Evolutionary conservation across 2,329 filamentous ascomycete genomes (phyloP).

Genomic region (Ophiostoma ips): DNA sequence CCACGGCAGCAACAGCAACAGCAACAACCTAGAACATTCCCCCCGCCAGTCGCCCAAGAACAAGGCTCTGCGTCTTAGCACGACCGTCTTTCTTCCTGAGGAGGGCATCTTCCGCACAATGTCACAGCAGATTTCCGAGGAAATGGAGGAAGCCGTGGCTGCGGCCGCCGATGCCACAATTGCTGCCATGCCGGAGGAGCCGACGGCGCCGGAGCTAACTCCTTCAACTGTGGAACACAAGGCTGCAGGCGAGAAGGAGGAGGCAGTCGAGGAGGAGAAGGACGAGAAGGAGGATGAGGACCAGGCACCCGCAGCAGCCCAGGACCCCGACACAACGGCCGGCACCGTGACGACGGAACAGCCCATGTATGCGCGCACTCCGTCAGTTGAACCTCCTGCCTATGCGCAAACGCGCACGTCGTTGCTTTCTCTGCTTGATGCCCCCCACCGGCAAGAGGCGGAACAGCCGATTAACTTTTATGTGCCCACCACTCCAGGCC

Average conservation of each 20-base stretch:
- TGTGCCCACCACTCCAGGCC: slow-evolving; percentile 25
- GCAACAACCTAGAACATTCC: neutral
- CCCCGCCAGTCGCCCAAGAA: slow-evolving; percentile 1
- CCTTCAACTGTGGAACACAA: neutral
- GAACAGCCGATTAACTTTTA: slow-evolving; percentile 21
- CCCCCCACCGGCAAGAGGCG: slow-evolving; percentile 30
- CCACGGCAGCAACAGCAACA: neutral
- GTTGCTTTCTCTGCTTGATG: slow-evolving; percentile 46
- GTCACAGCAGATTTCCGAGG: slow-evolving; percentile 37
- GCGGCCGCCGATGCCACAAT: slow-evolving; percentile 17
- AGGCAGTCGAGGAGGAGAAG: neutral
- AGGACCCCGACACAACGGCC: slow-evolving; percentile 21
- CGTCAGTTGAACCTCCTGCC: slow-evolving; percentile 48
- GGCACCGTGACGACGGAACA: slow-evolving; percentile 20
- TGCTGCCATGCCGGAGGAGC: slow-evolving; percentile 13
- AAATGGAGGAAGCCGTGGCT: slow-evolving; percentile 21
- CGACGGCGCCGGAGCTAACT: neutral
- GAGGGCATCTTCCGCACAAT: slow-evolving; percentile 50
- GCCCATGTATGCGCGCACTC: slow-evolving; percentile 45
- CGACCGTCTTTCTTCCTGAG: slow-evolving; percentile 44
- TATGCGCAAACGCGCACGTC: slow-evolving; percentile 44
- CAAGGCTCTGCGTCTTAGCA: slow-evolving; percentile 22
- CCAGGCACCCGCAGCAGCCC: neutral
- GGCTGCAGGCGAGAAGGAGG: slow-evolving; percentile 9
- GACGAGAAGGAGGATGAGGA: neutral